Conservation (phyloP, 306 rosid genomes). For the Hippophae gyantsensis region DNA sequence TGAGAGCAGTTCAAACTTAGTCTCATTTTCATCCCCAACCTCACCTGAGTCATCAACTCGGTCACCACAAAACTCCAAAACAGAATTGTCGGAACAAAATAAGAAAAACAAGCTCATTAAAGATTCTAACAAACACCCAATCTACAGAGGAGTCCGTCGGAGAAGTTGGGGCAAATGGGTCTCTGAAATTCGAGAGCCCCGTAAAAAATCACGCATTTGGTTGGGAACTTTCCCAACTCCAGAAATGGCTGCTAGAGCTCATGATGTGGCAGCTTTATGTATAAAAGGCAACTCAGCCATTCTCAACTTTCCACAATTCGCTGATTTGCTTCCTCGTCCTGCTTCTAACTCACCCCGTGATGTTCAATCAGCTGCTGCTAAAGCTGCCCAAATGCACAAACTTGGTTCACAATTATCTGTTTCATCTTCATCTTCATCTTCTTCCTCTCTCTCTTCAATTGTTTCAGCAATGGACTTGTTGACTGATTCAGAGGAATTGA, state of each 20-base stretch:
- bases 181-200: conserved; percentile 90
- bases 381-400: conserved; percentile 75
- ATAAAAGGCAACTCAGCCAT: conserved; percentile 77
- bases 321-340: conserved; percentile 65
- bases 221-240: conserved; percentile 80
- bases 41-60: conserved; percentile 2
- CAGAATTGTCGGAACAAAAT: neutral
- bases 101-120: conserved; percentile 36
- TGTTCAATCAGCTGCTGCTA: conserved; percentile 75
- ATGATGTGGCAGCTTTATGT: conserved; percentile 88
- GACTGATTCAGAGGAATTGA: conserved; percentile 46
- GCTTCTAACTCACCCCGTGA: conserved; percentile 65
- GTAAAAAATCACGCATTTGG: conserved; percentile 97
- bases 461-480: conserved; percentile 30
- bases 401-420: conserved; percentile 16
- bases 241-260: conserved; percentile 96
- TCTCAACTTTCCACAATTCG: conserved; percentile 81
- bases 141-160: conserved; percentile 84
- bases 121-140: conserved; percentile 48
- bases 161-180: conserved; percentile 99
- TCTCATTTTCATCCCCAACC: conserved; percentile 18
- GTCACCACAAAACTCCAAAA: neutral
- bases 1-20: conserved; percentile 33
- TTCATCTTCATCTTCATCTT: conserved; percentile 11
- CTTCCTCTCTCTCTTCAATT: conserved; percentile 19